Percentiles rank a stretch among this genome's conserved stretches.
Conservation (phyloP, 1,284 basidiomycete species). For the Amylostereum areolatum region DNA sequence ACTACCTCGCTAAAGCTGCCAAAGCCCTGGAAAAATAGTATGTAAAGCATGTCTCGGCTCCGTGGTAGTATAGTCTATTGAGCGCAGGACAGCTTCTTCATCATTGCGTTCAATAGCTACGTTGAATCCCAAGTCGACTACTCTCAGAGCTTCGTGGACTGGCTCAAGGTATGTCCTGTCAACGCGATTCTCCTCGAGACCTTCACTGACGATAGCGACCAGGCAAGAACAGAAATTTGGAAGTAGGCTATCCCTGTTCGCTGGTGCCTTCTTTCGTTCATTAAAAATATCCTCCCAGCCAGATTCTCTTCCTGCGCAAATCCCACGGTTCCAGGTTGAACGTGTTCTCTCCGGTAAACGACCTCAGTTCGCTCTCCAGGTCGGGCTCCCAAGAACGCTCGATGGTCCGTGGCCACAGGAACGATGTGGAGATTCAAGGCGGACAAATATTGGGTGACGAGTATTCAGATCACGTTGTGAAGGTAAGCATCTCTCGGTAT, state of each 20-base stretch:
- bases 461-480: conserved; percentile 89
- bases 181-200: neutral
- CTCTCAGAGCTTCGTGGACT: conserved; percentile 74
- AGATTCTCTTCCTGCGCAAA: conserved; percentile 82
- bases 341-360: conserved; percentile 84
- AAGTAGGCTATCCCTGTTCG: conserved; percentile 52
- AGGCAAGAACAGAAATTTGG: conserved; percentile 89
- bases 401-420: conserved; percentile 58
- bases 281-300: conserved; percentile 38
- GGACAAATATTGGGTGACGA: conserved; percentile 89
- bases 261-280: neutral
- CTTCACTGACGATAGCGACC: conserved; percentile 1
- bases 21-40: conserved; percentile 81
- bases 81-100: conserved; percentile 67
- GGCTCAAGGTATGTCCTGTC: conserved; percentile 65
- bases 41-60: conserved; percentile 14
- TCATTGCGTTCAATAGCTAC: conserved; percentile 92
- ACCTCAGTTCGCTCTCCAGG: conserved; percentile 75
- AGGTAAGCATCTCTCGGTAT: conserved; percentile 37
- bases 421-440: conserved; percentile 75
- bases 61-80: conserved; percentile 1
- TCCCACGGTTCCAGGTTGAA: conserved; percentile 73
- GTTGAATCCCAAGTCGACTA: conserved; percentile 70
- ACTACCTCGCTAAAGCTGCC: conserved; percentile 55
- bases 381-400: conserved; percentile 50